Conservation (phyloP, 2,329 filamentous ascomycete species). For the Pseudocercospora ulei region DNA sequence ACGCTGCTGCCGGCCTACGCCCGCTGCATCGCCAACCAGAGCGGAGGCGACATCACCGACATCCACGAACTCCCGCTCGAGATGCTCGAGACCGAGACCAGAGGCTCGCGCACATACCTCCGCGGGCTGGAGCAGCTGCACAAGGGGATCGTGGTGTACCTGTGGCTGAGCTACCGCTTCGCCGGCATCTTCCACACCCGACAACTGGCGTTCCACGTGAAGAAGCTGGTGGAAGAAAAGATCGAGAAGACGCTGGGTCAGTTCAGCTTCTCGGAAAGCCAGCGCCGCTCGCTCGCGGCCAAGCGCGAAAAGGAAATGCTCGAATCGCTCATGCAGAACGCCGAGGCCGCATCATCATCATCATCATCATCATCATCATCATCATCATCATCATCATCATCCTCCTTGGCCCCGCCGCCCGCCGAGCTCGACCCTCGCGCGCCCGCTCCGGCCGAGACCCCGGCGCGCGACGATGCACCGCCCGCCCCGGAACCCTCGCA, state of each 20-base stretch:
- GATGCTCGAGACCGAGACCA: conserved; percentile 52
- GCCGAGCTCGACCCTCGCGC: not conserved
- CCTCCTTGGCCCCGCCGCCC: too few species aligned
- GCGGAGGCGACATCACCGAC: conserved; percentile 59
- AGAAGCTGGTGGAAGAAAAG: conserved; percentile 63
- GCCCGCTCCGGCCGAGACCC: conserved; percentile 8
- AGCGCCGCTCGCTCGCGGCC: conserved; percentile 26
- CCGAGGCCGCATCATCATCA: conserved; percentile 3
- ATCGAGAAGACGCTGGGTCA: conserved; percentile 56
- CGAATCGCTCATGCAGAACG: conserved; percentile 14
- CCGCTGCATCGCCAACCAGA: conserved; percentile 57
- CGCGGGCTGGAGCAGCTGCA: conserved; percentile 65
- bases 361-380: not conserved
- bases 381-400: not conserved
- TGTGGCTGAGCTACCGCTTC: conserved; percentile 90
- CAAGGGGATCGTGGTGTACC: conserved; percentile 70
- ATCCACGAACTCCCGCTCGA: conserved; percentile 63
- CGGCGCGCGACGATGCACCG: conserved; percentile 8
- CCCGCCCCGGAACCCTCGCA: conserved; percentile 4
- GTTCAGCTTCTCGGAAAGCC: conserved; percentile 41
- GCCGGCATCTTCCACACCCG: conserved; percentile 68
- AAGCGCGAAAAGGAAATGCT: conserved; percentile 27
- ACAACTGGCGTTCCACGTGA: conserved; percentile 66
- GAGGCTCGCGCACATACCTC: conserved; percentile 50
- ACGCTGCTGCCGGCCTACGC: conserved; percentile 56